These are phyloP conservation scores for Corchorus capsularis DNA, from an alignment of 345 rosid species.

Conservation along the genomic window DNA sequence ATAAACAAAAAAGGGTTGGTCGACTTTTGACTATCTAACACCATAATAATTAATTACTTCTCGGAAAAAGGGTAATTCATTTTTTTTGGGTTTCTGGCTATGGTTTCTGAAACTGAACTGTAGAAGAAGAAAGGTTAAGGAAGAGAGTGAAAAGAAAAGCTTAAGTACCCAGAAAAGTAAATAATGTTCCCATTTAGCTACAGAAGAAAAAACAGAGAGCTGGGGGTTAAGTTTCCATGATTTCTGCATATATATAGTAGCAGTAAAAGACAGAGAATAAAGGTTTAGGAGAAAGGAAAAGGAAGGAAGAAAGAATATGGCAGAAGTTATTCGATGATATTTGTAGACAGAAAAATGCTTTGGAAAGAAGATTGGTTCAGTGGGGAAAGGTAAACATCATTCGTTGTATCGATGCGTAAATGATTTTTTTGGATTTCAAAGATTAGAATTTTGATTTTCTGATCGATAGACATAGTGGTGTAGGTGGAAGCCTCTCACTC, in stretches of 20 bases:
- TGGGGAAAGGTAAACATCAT: conserved; percentile 12
- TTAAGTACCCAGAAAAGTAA: too few relatives aligned
- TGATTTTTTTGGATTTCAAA: background rate
- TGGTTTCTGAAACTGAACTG: background rate
- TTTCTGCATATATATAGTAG: background rate
- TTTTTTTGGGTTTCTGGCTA: background rate
- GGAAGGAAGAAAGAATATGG: background rate
- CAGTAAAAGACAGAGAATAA: background rate
- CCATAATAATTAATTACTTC: background rate
- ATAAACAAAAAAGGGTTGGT: background rate
- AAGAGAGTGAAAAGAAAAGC: background rate
- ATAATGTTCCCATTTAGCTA: background rate
- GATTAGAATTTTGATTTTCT: too few relatives aligned
- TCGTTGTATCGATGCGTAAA: background rate
- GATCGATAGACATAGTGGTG: background rate
- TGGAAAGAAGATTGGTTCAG: background rate
- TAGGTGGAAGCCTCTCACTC: conserved; percentile 8
- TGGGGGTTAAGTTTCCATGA: background rate
- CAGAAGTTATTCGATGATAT: background rate
- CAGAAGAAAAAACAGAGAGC: background rate
- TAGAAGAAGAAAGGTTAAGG: background rate
- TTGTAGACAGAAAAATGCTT: background rate
- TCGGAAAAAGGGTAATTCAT: background rate
- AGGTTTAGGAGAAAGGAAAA: background rate
- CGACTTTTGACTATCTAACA: conserved; percentile 3